phyloP scores from a whole-genome alignment of 1,284 basidiomycete genomes.

The Leccinum pachyderme region DNA sequence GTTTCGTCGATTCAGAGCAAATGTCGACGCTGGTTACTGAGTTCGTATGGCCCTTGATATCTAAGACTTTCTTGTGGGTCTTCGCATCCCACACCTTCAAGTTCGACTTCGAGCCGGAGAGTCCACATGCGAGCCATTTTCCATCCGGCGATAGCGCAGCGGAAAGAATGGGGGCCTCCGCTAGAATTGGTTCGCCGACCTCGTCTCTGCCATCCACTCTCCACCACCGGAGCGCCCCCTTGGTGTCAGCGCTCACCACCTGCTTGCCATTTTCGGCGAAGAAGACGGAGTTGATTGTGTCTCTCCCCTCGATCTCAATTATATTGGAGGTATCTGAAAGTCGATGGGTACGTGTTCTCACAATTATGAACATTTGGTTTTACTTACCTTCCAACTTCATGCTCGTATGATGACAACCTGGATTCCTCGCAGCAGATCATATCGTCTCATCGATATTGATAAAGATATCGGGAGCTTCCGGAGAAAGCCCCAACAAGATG shows the following conservation, averaged over 20 bases:
- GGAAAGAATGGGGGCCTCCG: background rate
- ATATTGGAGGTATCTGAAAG: background rate
- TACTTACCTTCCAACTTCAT: background rate
- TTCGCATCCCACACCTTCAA: background rate
- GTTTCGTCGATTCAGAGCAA: background rate
- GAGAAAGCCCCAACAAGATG: too few relatives aligned
- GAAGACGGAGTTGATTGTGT: background rate
- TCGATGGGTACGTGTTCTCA: background rate
- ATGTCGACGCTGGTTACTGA: background rate
- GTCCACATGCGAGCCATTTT: background rate
- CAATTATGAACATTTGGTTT: background rate
- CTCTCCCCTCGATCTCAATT: background rate
- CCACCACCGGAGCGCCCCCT: background rate
- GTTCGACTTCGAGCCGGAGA: background rate
- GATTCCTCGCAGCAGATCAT: too few relatives aligned
- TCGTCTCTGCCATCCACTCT: background rate
- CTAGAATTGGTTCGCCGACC: background rate
- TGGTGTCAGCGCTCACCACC: background rate
- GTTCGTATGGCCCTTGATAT: background rate
- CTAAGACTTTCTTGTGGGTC: background rate
- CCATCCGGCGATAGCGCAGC: background rate
- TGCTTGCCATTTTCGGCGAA: background rate
- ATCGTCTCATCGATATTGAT: too few relatives aligned
- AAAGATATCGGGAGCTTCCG: too few relatives aligned
- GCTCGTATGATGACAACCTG: too few relatives aligned